These are phyloP conservation scores for Dalbergia cochinchinensis DNA, from an alignment of 306 rosid genomes.

Conservation along the genomic window DNA sequence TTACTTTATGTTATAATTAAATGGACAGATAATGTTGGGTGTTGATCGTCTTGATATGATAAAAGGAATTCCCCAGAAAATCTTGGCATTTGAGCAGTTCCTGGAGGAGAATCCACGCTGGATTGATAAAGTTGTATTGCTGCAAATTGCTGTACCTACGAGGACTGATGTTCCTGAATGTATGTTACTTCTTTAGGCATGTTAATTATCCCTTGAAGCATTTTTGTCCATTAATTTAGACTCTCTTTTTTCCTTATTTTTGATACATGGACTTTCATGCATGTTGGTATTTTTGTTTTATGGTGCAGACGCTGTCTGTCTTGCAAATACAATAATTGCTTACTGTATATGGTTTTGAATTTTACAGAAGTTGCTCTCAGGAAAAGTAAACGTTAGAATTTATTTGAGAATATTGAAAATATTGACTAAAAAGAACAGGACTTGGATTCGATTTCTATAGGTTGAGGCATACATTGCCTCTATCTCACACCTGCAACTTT, in stretches of 20 bases:
- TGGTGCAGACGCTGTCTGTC: neutral
- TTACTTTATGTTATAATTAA: constrained; percentile 44
- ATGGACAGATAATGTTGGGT: constrained; percentile 90
- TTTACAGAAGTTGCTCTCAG: too few relatives aligned
- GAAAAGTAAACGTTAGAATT: too few relatives aligned
- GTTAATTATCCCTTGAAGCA: constrained; percentile 39
- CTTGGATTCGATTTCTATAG: constrained; percentile 2
- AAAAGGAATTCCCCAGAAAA: constrained; percentile 95
- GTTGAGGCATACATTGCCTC: neutral
- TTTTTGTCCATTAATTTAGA: constrained; percentile 12
- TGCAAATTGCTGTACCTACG: constrained; percentile 96
- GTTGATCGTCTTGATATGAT: constrained; percentile 99
- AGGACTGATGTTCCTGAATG: constrained; percentile 95
- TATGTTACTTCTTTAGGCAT: constrained; percentile 55
- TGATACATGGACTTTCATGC: neutral
- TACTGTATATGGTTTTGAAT: too few relatives aligned
- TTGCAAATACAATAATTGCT: too few relatives aligned
- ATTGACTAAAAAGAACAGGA: neutral
- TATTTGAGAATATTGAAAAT: too few relatives aligned
- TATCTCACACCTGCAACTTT: too few relatives aligned
- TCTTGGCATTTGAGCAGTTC: constrained; percentile 94
- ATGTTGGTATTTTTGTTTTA: constrained; percentile 13
- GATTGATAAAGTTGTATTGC: constrained; percentile 95
- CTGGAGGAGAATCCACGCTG: constrained; percentile 89
- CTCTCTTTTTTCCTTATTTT: neutral